These are phyloP conservation scores for Aureobasidium leucospermi DNA, from an alignment of 2,329 filamentous ascomycete genomes.

Conservation along the genomic window DNA sequence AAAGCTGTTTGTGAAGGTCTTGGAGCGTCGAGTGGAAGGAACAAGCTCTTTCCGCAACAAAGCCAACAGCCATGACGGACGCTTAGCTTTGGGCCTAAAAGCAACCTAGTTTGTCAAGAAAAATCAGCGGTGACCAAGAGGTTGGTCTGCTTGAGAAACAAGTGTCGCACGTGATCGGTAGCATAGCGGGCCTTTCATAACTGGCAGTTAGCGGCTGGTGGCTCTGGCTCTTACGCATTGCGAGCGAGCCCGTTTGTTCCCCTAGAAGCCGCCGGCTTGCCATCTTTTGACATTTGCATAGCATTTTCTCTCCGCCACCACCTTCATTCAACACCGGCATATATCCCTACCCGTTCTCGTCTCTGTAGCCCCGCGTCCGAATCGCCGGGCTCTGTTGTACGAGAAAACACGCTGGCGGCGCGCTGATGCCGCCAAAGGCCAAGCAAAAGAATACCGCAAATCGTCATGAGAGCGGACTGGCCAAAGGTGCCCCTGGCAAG, in stretches of 20 bases:
- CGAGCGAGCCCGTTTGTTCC: slow-evolving; percentile 3
- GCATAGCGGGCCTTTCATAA: slow-evolving; percentile 9
- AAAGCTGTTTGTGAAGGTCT: background rate
- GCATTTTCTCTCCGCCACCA: slow-evolving; percentile 9
- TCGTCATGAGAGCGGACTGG: slow-evolving; percentile 81
- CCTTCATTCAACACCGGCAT: background rate
- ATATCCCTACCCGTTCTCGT: background rate
- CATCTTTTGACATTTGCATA: slow-evolving; percentile 4
- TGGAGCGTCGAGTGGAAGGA: background rate
- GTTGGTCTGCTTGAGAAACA: background rate
- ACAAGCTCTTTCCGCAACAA: background rate
- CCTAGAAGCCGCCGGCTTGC: slow-evolving; percentile 5
- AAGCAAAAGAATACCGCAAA: slow-evolving; percentile 37
- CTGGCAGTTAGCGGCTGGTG: slow-evolving; percentile 1
- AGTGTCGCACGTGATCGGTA: slow-evolving; percentile 5
- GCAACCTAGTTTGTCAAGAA: slow-evolving; percentile 1
- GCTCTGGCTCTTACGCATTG: slow-evolving; percentile 7
- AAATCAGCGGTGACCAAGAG: background rate
- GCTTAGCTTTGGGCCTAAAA: background rate
- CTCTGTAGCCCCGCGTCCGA: slow-evolving; percentile 5
- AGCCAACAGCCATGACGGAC: background rate
- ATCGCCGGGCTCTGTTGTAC: slow-evolving; percentile 12
- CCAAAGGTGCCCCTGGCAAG: slow-evolving; percentile 59
- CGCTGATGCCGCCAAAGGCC: slow-evolving; percentile 43
- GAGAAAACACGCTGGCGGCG: slow-evolving; percentile 19